Base-by-base conservation (phyloP, 2,329 filamentous ascomycete species). In the Cladorrhinum sp. region DNA sequence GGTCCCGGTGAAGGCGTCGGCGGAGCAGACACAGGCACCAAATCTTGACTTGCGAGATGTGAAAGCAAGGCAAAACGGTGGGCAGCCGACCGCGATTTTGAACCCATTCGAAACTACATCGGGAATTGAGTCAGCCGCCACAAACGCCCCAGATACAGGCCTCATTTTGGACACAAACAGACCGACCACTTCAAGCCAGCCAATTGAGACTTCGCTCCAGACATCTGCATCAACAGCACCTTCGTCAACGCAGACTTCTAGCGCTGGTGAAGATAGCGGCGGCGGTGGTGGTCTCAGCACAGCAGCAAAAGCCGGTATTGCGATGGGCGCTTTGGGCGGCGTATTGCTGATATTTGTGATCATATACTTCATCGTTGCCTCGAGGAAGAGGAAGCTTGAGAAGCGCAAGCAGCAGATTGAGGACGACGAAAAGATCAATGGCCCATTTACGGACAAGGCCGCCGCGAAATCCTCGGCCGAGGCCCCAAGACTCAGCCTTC, bases 401-500 rank as follows among this genome's bases (percentile, higher is more conserved):
- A 73, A 63, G 57, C 76, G 83, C 67, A 72, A 75, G 12, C 76
- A 80, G 61, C 75, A 74, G 66, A 61, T 80, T 67, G 71, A 72
- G 2, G 83, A 88, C 63, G 82, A 90, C 68, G 90, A 93, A 74
- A 93, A 92, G 76, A 70, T 76, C 59, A 72, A 78, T 60, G 74
- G 76, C 3, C 72, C 76, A 8, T 75, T 75, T 50, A 73, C 71
- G 54, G 73, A 73, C 48, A 69, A 68, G 55, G 68, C 68, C 28
- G 65, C 77, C 58, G 74, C 76, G 59, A 78, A 73, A 66, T 82
- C 78, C 64, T 76, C 73, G 64, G 79, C 80, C 28, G 82, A 78
- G 33, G 87, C 92, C 50, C 92, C 92, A n/a, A 88, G 88, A 64
- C 82, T 97, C 63, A 96, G 91, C 71, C 81, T 96, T 58, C 88